These are phyloP conservation scores for Lathyrus oleraceus DNA, from an alignment of 306 rosid genomes.

Conservation along the genomic window DNA sequence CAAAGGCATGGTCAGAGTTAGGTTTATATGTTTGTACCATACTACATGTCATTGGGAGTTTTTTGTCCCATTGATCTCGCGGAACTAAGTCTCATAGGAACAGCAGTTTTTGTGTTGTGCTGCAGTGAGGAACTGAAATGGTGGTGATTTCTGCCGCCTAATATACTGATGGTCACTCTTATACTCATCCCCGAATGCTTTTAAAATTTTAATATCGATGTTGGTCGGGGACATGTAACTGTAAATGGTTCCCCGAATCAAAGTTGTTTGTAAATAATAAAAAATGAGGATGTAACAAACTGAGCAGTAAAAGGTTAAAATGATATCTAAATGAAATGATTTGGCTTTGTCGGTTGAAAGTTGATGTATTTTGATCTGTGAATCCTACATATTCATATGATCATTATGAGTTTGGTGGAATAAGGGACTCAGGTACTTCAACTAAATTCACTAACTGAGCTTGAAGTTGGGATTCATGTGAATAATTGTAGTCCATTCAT, in stretches of 20 bases:
- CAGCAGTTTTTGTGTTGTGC: constrained; percentile 39
- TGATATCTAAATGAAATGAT: constrained; percentile 30
- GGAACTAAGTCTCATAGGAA: constrained; percentile 32
- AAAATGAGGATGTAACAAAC: constrained; percentile 28
- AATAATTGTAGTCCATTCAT: constrained; percentile 12
- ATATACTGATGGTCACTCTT: constrained; percentile 25
- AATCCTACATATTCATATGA: constrained; percentile 24
- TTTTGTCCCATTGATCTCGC: constrained; percentile 41
- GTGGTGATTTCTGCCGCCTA: constrained; percentile 19
- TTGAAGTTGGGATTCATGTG: constrained; percentile 20
- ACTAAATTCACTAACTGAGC: neutral
- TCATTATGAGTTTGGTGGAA: constrained; percentile 26
- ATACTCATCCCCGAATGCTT: constrained; percentile 27
- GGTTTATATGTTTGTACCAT: constrained; percentile 30
- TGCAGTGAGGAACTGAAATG: constrained; percentile 29
- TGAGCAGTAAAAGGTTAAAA: constrained; percentile 15
- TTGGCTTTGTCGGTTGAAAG: constrained; percentile 28
- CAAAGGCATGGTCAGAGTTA: constrained; percentile 8
- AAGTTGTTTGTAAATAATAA: constrained; percentile 37
- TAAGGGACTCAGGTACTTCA: constrained; percentile 21
- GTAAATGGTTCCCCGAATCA: constrained; percentile 34
- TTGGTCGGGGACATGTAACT: constrained; percentile 38
- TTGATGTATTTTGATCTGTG: constrained; percentile 5
- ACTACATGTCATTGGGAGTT: constrained; percentile 34
- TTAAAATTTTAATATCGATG: constrained; percentile 33